Evolutionary conservation across 495 filamentous ascomycete genomes (phyloP).

Genomic region (Aspergillus saccharolyticus): DNA sequence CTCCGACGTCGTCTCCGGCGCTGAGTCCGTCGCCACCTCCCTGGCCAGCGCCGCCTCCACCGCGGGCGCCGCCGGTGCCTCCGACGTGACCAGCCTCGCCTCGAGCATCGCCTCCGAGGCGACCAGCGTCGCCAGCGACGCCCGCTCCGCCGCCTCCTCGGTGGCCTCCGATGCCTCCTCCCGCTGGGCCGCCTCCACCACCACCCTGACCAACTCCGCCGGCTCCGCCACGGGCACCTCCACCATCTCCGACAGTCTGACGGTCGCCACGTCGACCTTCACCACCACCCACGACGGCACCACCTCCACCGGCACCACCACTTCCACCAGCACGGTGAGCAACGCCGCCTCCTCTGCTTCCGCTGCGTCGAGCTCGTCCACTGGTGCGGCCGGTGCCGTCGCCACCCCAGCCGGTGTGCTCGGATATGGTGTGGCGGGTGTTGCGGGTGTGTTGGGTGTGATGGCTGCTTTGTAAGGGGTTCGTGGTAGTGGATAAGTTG

Average conservation of each 20-base stretch:
- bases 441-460: not conserved
- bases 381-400: not conserved
- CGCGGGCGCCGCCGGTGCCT: not conserved
- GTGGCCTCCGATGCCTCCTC: not conserved
- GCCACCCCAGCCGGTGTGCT: not conserved
- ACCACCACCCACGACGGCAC: not conserved
- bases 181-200: not conserved
- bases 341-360: not conserved
- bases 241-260: not conserved
- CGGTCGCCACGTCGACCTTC: not conserved
- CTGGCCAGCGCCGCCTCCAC: not conserved
- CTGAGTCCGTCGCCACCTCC: not conserved
- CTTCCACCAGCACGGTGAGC: not conserved
- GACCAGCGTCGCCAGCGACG: not conserved
- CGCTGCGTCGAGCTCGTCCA: not conserved
- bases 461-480: not conserved
- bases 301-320: not conserved
- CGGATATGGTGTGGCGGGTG: not conserved
- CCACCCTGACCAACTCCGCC: not conserved
- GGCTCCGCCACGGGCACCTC: not conserved
- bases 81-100: not conserved
- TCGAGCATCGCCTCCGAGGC: not conserved
- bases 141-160: not conserved
- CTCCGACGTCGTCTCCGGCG: not conserved
- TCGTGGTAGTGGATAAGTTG: too few species aligned